Base-by-base conservation (phyloP, 179 eudicot species). In the Actinidia arguta region DNA sequence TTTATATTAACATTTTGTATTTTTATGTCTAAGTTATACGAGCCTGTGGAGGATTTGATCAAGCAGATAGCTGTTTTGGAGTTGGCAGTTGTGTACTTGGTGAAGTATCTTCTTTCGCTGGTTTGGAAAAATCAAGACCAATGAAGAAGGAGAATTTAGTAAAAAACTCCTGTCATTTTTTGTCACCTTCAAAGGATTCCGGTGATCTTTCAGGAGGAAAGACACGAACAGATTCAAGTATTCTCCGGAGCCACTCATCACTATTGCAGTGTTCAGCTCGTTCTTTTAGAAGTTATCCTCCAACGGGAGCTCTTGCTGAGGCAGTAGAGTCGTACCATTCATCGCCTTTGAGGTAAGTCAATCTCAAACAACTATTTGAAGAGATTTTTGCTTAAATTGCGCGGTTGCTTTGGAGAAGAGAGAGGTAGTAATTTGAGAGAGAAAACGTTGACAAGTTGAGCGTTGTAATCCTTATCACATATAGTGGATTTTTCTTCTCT, bases 161-260 rank as follows among this genome's bases (percentile, higher is more conserved):
- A n/a, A n/a, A n/a, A n/a, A n/a, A n/a, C n/a, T n/a, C n/a, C n/a
- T 75, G 51, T 82, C 85, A 51, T 80, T 83, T 44, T 56, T 82
- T 6, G 46, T 84, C 22, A 80, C 63, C n/a, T 67, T 56, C 31
- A 67, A 84, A 76, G 25, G 78, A 73, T 50, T 80, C 74, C n/a
- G 48, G 66, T 67, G 81, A 76, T 47, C 75, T 85, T 76, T 76
- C 84, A 18, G 80, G 86, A 59, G 73, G 77, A 48, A 78, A 83
- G 46, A 25, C 59, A 31, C 54, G 86, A 39, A 44, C 75, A 77
- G 85, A 85, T 82, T 86, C 87, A 25, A 83, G 90, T 72, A 89
- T 92, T 75, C 85, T 67, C 66, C 86, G 96, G 4, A 84, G 91
- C 81, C 94, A 90, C 48, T 94, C 96, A 31, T 89, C 98, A 1